Conservation (phyloP, 495 filamentous ascomycete species). For the Tetracladium marchalianum region DNA sequence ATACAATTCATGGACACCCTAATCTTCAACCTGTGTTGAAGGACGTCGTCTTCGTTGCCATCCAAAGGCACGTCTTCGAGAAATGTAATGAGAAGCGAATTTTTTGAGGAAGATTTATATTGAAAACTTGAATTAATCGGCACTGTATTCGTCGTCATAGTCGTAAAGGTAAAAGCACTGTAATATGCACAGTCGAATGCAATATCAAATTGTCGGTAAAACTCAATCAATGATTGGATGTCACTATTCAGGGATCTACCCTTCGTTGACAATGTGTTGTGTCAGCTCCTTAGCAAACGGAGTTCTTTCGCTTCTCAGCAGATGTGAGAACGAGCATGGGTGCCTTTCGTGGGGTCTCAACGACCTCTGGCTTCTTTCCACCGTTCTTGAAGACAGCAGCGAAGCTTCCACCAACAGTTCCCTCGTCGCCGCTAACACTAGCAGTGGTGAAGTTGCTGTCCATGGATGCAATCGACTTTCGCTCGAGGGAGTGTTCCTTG, state of each 20-base stretch:
- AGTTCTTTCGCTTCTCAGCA: conserved; percentile 84
- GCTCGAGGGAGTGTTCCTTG: conserved; percentile 52
- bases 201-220: conserved; percentile 23
- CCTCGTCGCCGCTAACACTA: conserved; percentile 52
- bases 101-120: conserved; percentile 14
- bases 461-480: conserved; percentile 33
- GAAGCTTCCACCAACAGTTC: conserved; percentile 37
- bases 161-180: conserved; percentile 19
- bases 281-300: conserved; percentile 36
- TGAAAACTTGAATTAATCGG: conserved; percentile 9
- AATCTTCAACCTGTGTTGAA: background rate
- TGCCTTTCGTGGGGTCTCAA: conserved; percentile 63
- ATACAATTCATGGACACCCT: conserved; percentile 17
- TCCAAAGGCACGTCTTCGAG: conserved; percentile 2
- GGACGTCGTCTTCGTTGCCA: background rate
- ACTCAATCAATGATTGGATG: conserved; percentile 21
- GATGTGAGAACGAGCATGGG: conserved; percentile 80
- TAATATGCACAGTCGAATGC: conserved; percentile 26
- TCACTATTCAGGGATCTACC: conserved; percentile 21
- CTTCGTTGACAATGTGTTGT: conserved; percentile 14
- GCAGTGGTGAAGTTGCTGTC: conserved; percentile 47
- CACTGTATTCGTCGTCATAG: conserved; percentile 17
- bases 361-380: conserved; percentile 33
- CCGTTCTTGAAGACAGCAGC: conserved; percentile 49
- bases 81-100: conserved; percentile 8